Evolutionary conservation across 805 yeast species (phyloP).

Genomic region (Yamadazyma sp.): DNA sequence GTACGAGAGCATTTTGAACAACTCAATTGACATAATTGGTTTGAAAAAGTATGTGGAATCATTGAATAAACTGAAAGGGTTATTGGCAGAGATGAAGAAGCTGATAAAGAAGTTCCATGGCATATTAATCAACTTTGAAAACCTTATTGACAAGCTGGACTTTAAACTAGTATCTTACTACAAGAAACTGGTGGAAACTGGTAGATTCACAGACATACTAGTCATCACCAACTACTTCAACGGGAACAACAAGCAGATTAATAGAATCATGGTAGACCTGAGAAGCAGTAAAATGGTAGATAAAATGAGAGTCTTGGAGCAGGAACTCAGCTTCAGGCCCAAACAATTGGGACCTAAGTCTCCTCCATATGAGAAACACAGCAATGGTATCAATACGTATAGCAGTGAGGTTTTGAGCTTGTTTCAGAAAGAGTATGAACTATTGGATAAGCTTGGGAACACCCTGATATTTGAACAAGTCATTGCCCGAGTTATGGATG

Average conservation of each 20-base stretch:
- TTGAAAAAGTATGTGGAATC: slow-evolving; percentile 33
- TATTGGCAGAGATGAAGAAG: slow-evolving; percentile 45
- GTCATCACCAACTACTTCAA: slow-evolving; percentile 48
- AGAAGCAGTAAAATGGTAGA: slow-evolving; percentile 35
- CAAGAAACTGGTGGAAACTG: slow-evolving; percentile 36
- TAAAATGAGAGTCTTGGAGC: slow-evolving; percentile 39
- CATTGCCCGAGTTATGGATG: slow-evolving; percentile 13
- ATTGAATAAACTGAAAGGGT: slow-evolving; percentile 40
- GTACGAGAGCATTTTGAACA: slow-evolving; percentile 36
- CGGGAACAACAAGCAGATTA: slow-evolving; percentile 17
- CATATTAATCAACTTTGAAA: slow-evolving; percentile 58
- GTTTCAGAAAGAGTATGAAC: slow-evolving; percentile 49
- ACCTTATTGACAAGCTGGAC: slow-evolving; percentile 58
- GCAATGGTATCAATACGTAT: slow-evolving; percentile 56
- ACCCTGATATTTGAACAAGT: slow-evolving; percentile 6
- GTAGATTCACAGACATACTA: slow-evolving; percentile 37
- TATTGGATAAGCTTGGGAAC: slow-evolving; percentile 37
- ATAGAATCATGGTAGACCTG: slow-evolving; percentile 20
- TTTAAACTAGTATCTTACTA: slow-evolving; percentile 51
- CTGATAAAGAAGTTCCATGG: slow-evolving; percentile 61
- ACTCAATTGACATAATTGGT: slow-evolving; percentile 42
- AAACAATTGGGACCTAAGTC: slow-evolving; percentile 22
- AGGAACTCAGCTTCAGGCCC: slow-evolving; percentile 23
- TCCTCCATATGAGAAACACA: slow-evolving; percentile 58
- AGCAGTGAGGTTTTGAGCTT: slow-evolving; percentile 51